Base-by-base conservation (phyloP, 2,329 filamentous ascomycete genomes). In the Calonectria hongkongensis region DNA sequence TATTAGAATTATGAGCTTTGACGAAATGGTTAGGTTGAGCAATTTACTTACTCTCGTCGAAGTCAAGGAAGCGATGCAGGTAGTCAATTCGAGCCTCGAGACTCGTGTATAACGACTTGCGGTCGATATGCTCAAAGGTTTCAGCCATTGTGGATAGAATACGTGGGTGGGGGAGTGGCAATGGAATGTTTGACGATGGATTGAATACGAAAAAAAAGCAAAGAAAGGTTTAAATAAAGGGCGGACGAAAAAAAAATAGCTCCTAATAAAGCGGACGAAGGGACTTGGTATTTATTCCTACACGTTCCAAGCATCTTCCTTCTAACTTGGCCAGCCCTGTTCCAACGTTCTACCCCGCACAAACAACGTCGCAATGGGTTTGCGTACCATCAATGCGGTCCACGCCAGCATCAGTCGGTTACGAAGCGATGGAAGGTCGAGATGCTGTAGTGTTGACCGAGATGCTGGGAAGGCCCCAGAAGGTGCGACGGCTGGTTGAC, bases 61-160 rank as follows among this genome's bases (percentile, higher is more conserved):
- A 95, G 80, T 95, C 94, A 30, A 95, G 89, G 72, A 95, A 95
- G 30, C 91, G 91, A 78, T 95, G 93, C 1, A 95, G 87, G 75
- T 95, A 95, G 64, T 90, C 89, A 71, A 95, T 90, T 63, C 94
- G 88, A 0, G 90, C 89, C 74, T 94, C 92, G 12, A 95, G 87
- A 76, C 90, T 91, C 25, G 91, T 94, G 83, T 95, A 95, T 6
- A 95, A 87, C 48, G 93, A 90, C 82, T 92, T 91, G 56, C 93
- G 91, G 82, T 93, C 90, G 76, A 95, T 88, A 79, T 94, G 93
- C 81, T 92, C 54, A 27, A 60, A 60, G 3, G 5, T 43, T 39
- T 60, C 54, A 13, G n/a, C 21, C 54, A 60, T 60, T 21, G 54
- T 60, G 15, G 13, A 28, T 1, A 3, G 21, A 21, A 21, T 21